Percentiles rank a stretch among this genome's conserved stretches.
phyloP scores from a whole-genome alignment of 805 yeast species.

The Candida ortonii region DNA sequence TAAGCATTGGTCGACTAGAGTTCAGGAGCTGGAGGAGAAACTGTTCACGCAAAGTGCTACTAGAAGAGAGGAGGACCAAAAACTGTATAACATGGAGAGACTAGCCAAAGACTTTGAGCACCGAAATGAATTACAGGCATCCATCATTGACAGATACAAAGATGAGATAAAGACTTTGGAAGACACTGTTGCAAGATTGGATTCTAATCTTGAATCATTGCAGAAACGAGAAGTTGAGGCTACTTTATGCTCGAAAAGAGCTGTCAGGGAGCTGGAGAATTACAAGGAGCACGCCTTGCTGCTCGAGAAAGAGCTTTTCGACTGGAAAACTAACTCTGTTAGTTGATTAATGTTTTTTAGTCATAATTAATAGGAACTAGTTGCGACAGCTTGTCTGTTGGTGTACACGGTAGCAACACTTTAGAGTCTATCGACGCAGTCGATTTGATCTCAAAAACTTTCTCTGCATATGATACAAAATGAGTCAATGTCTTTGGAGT shows the following conservation, averaged over 20 bases:
- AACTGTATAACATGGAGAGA: conserved; percentile 48
- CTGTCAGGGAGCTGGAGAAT: conserved; percentile 56
- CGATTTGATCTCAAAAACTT: no score
- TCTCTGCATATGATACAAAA: no score
- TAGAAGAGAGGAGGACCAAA: conserved; percentile 52
- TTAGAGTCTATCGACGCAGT: no score
- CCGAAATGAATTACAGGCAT: conserved; percentile 49
- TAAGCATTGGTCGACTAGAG: conserved; percentile 57
- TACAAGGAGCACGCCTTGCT: conserved; percentile 50
- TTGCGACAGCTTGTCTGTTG: no score
- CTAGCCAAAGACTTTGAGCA: conserved; percentile 51
- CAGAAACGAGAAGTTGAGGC: conserved; percentile 46
- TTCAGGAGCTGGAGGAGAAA: conserved; percentile 50
- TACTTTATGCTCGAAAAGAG: conserved; percentile 40
- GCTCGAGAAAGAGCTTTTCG: conserved; percentile 55
- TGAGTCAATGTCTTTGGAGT: no score
- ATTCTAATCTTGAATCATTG: conserved; percentile 40
- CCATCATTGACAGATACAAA: conserved; percentile 49
- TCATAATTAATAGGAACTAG: no score
- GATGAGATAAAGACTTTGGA: conserved; percentile 59
- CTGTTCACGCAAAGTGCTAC: conserved; percentile 45
- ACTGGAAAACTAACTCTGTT: conserved; percentile 43
- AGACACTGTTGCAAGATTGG: conserved; percentile 46
- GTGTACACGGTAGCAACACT: no score
- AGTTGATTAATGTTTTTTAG: no score